Evolutionary conservation across 2,329 filamentous ascomycete genomes (phyloP), one percentile per base, ranked within the genome.

Genomic region (Sporothrix brasiliensis): DNA sequence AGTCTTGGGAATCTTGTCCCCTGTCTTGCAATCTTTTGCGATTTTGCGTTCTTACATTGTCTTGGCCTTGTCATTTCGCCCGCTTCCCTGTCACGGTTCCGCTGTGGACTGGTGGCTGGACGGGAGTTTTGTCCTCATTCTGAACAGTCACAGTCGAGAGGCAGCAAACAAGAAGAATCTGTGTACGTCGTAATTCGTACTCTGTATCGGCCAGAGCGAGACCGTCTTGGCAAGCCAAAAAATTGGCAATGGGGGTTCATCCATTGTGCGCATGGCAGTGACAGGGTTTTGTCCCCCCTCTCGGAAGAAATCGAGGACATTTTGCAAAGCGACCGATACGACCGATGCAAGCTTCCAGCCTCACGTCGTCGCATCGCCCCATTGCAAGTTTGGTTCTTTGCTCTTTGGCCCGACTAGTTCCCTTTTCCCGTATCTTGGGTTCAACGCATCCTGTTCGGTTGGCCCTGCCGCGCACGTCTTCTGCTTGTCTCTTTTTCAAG

Each of bases 251-350:
- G 58, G 58, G 54, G 54, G 4, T 16, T 5, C 4, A 24, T 34
- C 7, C 16, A 44, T 61, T 61, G 13, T 44, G 56, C 56, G 56
- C 56, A 61, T 61, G 56, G 60, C 60, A 49, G 30, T 47, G 44
- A n/a, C 41, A 63, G n/a, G 41, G 56, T 60, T 56, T 16, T 30
- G 6, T 30, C n/a, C 53, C 34, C 34, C 6, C 34, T 34, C 4
- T 34, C 34, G 34, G 34, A 34, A 34, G 34, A 7, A 34, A 34
- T 34, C 34, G 34, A 34, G 6, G 34, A 58, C 27, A 41, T 2
- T 34, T 61, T 16, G 56, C 56, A 61, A n/a, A 34, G 4, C 34
- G 34, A 34, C 56, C 34, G 56, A 44, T 44, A 21, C 56, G 56
- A 44, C 56, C 34, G 34, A 61, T 61, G 56, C 56, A 34, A 9